These are phyloP conservation scores for Leishmania arabica DNA, from an alignment of 208 protist species.

Conservation along the genomic window DNA sequence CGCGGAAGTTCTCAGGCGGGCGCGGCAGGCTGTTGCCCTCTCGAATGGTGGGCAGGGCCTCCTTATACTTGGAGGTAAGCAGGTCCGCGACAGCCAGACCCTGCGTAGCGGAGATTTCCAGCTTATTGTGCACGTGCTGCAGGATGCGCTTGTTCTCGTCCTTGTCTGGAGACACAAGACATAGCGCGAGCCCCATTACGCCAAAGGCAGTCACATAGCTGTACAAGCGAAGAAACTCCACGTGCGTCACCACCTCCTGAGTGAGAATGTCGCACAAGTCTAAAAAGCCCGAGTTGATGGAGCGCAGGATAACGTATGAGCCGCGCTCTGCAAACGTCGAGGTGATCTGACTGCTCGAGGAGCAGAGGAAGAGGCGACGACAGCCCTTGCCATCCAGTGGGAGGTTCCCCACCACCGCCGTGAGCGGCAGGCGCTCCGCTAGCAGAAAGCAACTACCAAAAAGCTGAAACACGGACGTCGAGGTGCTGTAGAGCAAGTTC, in stretches of 20 bases:
- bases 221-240: constrained; percentile 78
- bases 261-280: constrained; percentile 74
- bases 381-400: constrained; percentile 39
- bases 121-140: constrained; percentile 54
- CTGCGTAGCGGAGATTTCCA: constrained; percentile 69
- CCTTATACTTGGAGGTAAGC: constrained; percentile 67
- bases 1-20: constrained; percentile 48
- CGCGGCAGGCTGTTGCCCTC: constrained; percentile 26
- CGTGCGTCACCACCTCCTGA: constrained; percentile 73
- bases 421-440: constrained; percentile 40
- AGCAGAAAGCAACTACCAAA: constrained; percentile 67
- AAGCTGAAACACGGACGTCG: constrained; percentile 67
- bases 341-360: constrained; percentile 46
- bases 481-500: constrained; percentile 43
- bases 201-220: constrained; percentile 69
- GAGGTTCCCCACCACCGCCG: constrained; percentile 40
- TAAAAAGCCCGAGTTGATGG: constrained; percentile 71
- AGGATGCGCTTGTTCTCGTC: constrained; percentile 56
- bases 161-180: constrained; percentile 47
- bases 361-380: constrained; percentile 65
- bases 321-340: constrained; percentile 72
- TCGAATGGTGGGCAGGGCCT: constrained; percentile 34
- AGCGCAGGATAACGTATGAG: constrained; percentile 60
- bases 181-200: constrained; percentile 64
- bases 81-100: constrained; percentile 64